phyloP scores from a whole-genome alignment of 257 asterid genomes.

The Lithospermum erythrorhizon region DNA sequence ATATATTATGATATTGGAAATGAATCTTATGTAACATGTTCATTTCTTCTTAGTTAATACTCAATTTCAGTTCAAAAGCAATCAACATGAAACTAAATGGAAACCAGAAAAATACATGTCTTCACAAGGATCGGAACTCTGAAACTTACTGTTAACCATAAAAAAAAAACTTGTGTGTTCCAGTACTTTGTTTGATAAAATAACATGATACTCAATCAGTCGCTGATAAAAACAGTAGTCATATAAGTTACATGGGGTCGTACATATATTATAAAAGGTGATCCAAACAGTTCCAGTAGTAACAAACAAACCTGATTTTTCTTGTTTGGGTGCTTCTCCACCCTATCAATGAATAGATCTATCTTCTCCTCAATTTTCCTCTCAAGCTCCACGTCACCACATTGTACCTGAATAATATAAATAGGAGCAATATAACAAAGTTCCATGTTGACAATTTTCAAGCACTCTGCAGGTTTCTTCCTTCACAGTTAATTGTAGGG shows the following conservation, averaged over 20 bases:
- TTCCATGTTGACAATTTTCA: slow-evolving; percentile 1
- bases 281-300: slow-evolving; percentile 1
- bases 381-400: slow-evolving; percentile 77
- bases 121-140: background rate
- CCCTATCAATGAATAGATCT: slow-evolving; percentile 77
- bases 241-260: background rate
- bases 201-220: background rate
- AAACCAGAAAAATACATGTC: background rate
- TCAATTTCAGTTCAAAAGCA: too few species aligned
- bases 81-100: background rate
- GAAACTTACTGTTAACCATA: background rate
- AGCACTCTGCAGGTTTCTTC: background rate
- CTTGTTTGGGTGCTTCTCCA: slow-evolving; percentile 89
- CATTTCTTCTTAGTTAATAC: too few species aligned
- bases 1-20: too few species aligned
- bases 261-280: background rate
- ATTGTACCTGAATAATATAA: slow-evolving; percentile 55
- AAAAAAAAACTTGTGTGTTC: background rate
- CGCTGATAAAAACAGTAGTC: background rate
- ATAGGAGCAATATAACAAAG: background rate
- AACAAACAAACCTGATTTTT: slow-evolving; percentile 68
- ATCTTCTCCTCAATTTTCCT: slow-evolving; percentile 81
- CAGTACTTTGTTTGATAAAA: background rate
- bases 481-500: background rate
- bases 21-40: too few species aligned